Conservation (phyloP, 2,329 filamentous ascomycete species). For the Chrysoporthe puriensis region DNA sequence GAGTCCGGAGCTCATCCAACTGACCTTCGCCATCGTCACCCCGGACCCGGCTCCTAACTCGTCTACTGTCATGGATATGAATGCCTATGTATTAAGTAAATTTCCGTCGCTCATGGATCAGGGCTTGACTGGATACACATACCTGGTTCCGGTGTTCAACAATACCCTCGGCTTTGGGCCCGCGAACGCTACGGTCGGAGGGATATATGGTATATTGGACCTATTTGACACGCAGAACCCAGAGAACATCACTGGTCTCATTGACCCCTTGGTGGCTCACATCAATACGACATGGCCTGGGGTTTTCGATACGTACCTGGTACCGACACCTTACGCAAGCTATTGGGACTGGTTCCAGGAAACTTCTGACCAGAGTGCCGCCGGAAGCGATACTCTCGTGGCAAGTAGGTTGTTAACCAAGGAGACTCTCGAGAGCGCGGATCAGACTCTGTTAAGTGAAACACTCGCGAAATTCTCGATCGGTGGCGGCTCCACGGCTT, state of each 20-base stretch:
- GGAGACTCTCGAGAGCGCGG: conserved; percentile 12
- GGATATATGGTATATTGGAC: too few relatives aligned
- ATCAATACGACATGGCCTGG: neutral
- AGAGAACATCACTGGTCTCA: neutral
- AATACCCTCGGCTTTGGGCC: neutral
- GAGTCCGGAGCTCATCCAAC: neutral
- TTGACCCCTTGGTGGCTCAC: neutral
- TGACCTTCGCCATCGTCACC: neutral
- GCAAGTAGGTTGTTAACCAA: conserved; percentile 50
- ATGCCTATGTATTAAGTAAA: neutral
- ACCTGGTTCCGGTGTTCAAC: neutral
- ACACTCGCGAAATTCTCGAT: too few relatives aligned
- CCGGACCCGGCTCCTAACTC: neutral
- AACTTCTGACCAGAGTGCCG: conserved; percentile 41
- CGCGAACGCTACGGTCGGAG: neutral
- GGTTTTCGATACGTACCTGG: neutral
- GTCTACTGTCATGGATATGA: neutral
- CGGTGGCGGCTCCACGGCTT: too few relatives aligned
- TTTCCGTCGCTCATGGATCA: neutral
- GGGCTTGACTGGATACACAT: conserved; percentile 1
- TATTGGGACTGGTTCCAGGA: conserved; percentile 44
- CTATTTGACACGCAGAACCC: neutral
- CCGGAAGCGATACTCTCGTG: conserved; percentile 42
- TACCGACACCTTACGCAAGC: conserved; percentile 36
- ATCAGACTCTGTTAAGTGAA: too few relatives aligned